Evolutionary conservation across 805 yeast species (phyloP).

Genomic region (Tetrapisispora taiwanensis): DNA sequence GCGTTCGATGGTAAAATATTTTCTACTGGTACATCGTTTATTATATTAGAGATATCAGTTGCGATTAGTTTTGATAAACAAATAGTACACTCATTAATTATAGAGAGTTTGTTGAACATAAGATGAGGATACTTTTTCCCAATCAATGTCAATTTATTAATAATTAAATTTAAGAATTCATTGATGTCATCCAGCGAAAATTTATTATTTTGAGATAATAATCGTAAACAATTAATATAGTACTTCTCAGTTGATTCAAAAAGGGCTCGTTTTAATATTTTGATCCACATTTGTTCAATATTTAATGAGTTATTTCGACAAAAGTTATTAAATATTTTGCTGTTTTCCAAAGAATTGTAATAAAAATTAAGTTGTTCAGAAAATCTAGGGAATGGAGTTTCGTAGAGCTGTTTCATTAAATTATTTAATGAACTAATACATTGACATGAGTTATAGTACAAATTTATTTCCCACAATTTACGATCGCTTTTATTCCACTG

Average conservation of each 20-base stretch:
- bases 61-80: slow-evolving; percentile 44
- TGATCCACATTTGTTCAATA: slow-evolving; percentile 30
- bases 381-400: slow-evolving; percentile 44
- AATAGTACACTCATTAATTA: slow-evolving; percentile 40
- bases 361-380: slow-evolving; percentile 42
- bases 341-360: slow-evolving; percentile 41
- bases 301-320: background rate
- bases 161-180: slow-evolving; percentile 45
- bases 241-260: slow-evolving; percentile 34
- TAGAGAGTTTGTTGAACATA: slow-evolving; percentile 46
- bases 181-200: slow-evolving; percentile 46
- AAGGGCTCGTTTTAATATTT: slow-evolving; percentile 29
- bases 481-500: slow-evolving; percentile 40
- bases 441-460: slow-evolving; percentile 38
- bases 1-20: slow-evolving; percentile 35
- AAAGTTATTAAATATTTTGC: slow-evolving; percentile 27
- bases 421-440: slow-evolving; percentile 38
- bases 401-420: slow-evolving; percentile 34
- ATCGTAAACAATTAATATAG: slow-evolving; percentile 35
- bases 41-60: slow-evolving; percentile 42
- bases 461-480: slow-evolving; percentile 39
- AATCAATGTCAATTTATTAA: slow-evolving; percentile 38
- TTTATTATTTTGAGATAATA: slow-evolving; percentile 50
- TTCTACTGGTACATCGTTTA: slow-evolving; percentile 40
- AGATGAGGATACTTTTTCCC: slow-evolving; percentile 55